These are phyloP conservation scores for Trichophaea hybrida DNA, from an alignment of 2,329 filamentous ascomycete genomes.

Conservation along the genomic window DNA sequence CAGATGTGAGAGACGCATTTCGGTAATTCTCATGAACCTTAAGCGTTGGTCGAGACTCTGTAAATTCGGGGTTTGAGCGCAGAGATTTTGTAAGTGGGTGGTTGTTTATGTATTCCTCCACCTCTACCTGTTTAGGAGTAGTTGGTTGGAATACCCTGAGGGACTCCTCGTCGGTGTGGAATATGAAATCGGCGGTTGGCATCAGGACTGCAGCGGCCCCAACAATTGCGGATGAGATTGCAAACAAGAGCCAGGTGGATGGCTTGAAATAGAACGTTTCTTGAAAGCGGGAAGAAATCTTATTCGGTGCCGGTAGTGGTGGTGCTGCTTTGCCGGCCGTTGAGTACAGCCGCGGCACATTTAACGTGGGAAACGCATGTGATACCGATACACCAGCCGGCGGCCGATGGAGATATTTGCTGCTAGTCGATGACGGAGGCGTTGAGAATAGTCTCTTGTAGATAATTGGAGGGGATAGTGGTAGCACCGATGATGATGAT, in stretches of 20 bases:
- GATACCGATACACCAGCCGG: too few relatives aligned
- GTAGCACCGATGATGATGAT: too few relatives aligned
- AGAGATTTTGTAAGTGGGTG: constrained; percentile 62
- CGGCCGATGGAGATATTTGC: too few relatives aligned
- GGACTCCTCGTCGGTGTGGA: constrained; percentile 54
- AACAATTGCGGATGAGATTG: background rate
- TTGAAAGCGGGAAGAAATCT: background rate
- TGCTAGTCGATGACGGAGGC: too few relatives aligned
- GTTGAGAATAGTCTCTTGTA: too few relatives aligned
- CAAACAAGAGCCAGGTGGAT: background rate
- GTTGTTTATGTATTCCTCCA: constrained; percentile 59
- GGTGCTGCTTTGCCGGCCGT: background rate
- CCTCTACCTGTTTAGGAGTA: constrained; percentile 40
- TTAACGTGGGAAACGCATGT: too few relatives aligned
- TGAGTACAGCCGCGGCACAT: background rate
- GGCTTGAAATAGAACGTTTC: background rate
- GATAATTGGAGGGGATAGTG: too few relatives aligned
- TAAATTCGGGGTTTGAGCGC: constrained; percentile 50
- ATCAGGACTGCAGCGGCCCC: background rate
- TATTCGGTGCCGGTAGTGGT: background rate
- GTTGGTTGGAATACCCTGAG: constrained; percentile 48
- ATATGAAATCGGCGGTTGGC: constrained; percentile 9
- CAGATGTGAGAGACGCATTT: constrained; percentile 64
- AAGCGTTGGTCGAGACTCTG: constrained; percentile 70
- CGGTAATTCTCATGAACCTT: constrained; percentile 63